These are phyloP conservation scores for Candida argentea DNA, from an alignment of 805 yeast genomes.

Conservation along the genomic window DNA sequence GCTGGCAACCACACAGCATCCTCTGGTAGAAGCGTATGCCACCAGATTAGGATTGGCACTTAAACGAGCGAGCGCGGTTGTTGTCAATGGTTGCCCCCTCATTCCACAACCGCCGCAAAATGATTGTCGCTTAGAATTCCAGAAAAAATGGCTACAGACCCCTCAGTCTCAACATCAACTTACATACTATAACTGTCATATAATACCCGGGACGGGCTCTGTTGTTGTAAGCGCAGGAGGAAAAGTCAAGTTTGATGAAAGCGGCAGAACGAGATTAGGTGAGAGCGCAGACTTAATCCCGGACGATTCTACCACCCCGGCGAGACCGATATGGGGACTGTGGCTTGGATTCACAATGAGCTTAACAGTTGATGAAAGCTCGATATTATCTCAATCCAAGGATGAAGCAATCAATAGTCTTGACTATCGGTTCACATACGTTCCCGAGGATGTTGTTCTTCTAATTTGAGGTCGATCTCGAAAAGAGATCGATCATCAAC, in stretches of 20 bases:
- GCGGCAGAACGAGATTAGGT: constrained; percentile 58
- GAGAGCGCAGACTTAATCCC: constrained; percentile 46
- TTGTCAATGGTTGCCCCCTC: constrained; percentile 50
- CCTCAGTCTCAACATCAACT: constrained; percentile 55
- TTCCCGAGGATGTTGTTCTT: constrained; percentile 44
- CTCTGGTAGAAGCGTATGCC: constrained; percentile 30
- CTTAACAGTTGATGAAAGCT: constrained; percentile 47
- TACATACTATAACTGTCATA: constrained; percentile 56
- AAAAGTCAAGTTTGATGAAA: constrained; percentile 68
- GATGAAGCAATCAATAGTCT: constrained; percentile 46
- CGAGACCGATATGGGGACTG: constrained; percentile 55
- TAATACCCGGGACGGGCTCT: constrained; percentile 54
- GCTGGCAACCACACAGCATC: constrained; percentile 11
- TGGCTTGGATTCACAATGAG: constrained; percentile 60
- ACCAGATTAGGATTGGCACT: constrained; percentile 42
- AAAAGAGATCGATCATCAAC: too few relatives aligned
- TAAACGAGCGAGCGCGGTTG: constrained; percentile 41
- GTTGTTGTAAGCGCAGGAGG: constrained; percentile 41
- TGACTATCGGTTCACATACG: constrained; percentile 56
- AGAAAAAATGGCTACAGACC: constrained; percentile 45
- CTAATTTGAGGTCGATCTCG: constrained; percentile 11
- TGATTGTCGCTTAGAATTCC: constrained; percentile 38
- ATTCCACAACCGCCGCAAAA: constrained; percentile 9
- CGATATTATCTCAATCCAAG: constrained; percentile 20
- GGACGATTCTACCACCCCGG: constrained; percentile 8